Percentiles rank a stretch among this genome's conserved stretches.
Conservation (phyloP, 306 rosid genomes). For the Crotalaria pallida region DNA sequence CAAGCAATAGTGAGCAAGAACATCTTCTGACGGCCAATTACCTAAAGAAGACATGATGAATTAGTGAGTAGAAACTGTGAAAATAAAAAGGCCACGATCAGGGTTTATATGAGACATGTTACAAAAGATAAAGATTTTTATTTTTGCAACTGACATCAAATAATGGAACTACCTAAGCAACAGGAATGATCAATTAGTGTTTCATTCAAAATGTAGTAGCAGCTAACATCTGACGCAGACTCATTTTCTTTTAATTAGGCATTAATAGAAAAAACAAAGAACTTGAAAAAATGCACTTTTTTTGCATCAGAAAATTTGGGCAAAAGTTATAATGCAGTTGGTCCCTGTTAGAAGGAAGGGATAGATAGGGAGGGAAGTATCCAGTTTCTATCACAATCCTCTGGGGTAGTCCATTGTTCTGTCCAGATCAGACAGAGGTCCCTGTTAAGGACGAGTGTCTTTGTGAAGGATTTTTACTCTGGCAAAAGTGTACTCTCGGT, state of each 20-base stretch:
- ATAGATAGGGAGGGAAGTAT: too few species aligned
- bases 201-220: neutral
- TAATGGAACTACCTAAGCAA: too few species aligned
- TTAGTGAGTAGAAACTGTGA: neutral
- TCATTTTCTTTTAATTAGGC: neutral
- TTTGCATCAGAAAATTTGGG: neutral
- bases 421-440: too few species aligned
- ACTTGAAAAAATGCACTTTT: neutral
- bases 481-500: too few species aligned
- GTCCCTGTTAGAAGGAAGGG: too few species aligned
- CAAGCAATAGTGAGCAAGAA: conserved; percentile 82
- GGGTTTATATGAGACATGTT: neutral
- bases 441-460: too few species aligned
- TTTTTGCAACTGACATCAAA: neutral
- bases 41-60: conserved; percentile 44
- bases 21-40: conserved; percentile 98
- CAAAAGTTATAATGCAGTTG: neutral
- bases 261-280: neutral
- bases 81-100: neutral
- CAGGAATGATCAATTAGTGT: neutral
- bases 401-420: too few species aligned
- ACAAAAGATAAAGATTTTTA: neutral
- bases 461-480: too few species aligned
- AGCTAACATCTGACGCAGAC: neutral
- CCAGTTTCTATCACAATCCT: too few species aligned